Evolutionary conservation across 129 eudicot genomes (phyloP), one percentile per base, ranked within the genome.

Genomic region (Helichrysum umbraculigerum): DNA sequence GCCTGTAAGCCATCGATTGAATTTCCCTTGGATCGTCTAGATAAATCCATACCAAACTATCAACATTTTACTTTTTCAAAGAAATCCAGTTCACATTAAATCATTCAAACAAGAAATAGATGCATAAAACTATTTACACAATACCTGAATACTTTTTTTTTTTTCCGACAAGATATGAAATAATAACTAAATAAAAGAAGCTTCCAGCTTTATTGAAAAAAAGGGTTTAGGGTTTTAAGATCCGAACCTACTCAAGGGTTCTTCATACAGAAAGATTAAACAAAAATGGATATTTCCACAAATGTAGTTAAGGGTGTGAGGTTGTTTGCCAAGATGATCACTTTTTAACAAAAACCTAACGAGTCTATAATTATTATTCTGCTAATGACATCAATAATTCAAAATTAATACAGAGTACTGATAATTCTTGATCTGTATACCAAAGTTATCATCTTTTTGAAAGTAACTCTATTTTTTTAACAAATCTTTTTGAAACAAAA

Each of bases 1-100:
- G 89, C 75, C 97, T 79, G 78, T 72, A 91, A 7, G 96, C 96
- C 96, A 90, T 90, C 39, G 73, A 68, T 56, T 34, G 50, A 44
- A 25, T 25, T 30, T 60, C 32, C 14, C 66, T 12, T 60, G 2
- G 7, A 60, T 28, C 34, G 52, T 44, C 52, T 44, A 44, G 5
- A 44, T 44, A 44, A 44, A 44, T 44, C 15, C 16, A 44, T 12
- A 44, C 0, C 52, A 44, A 44, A 44, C 5, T 12, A 44, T 44
- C 52, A 44, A 44, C 52, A 44, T 44, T 44, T 44, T 11, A 11
- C 52, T 44, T 12, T 44, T 44, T 11, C 3, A 12, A 44, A 44
- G 16, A 44, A 44, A 12, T 11, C 16, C 16, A 44, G 5, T 44
- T 12, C 17, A 12, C 12, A 44, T 44, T 44, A 11, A 44, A 44